phyloP scores from a whole-genome alignment of 768 basidiomycete genomes.

The Lactarius hatsudake region DNA sequence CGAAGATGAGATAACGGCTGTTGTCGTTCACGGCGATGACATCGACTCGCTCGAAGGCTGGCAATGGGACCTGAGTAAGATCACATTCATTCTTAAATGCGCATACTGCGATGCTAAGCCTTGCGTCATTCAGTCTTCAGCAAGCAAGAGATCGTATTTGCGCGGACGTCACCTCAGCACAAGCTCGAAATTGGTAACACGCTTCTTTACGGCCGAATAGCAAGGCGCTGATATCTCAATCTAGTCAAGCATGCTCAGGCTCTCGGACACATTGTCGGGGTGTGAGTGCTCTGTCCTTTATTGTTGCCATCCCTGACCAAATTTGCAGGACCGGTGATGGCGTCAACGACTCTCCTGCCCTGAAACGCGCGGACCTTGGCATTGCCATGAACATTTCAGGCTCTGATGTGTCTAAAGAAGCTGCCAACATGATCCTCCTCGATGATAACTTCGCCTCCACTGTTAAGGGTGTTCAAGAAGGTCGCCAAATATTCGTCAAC shows the following conservation, averaged over 20 bases:
- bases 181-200: conserved; percentile 64
- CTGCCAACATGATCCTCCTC: conserved; percentile 70
- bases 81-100: conserved; percentile 12
- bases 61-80: conserved; percentile 71
- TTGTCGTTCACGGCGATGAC: conserved; percentile 66
- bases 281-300: conserved; percentile 43
- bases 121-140: conserved; percentile 49
- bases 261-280: conserved; percentile 67
- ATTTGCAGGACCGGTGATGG: conserved; percentile 59
- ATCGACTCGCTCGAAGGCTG: conserved; percentile 65
- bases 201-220: not conserved
- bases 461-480: conserved; percentile 68
- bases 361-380: conserved; percentile 70
- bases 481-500: conserved; percentile 67
- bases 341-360: conserved; percentile 68
- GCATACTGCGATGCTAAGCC: not conserved
- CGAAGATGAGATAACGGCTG: conserved; percentile 64
- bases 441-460: conserved; percentile 73
- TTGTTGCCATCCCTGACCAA: conserved; percentile 7
- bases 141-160: conserved; percentile 70
- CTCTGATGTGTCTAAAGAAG: conserved; percentile 72
- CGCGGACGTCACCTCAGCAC: conserved; percentile 68
- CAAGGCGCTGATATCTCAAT: conserved; percentile 3
- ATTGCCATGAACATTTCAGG: conserved; percentile 77
- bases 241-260: conserved; percentile 72